These are phyloP conservation scores for Dactylellina drechsleri DNA, from an alignment of 2,329 filamentous ascomycete genomes.

Conservation along the genomic window DNA sequence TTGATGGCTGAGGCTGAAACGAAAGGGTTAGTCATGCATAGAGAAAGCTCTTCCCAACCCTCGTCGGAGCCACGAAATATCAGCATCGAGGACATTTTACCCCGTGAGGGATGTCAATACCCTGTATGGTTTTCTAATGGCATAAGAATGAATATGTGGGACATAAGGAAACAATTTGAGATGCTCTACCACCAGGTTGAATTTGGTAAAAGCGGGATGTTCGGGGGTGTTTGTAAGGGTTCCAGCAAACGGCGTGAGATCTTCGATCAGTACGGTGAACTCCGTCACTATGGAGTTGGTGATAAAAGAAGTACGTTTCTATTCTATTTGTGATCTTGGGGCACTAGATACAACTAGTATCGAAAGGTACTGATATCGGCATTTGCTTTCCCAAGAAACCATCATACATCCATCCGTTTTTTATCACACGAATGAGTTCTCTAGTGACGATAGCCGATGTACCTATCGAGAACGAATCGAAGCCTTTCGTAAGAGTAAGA, in stretches of 20 bases:
- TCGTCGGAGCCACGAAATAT: too few relatives aligned
- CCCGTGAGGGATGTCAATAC: too few relatives aligned
- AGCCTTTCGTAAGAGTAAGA: constrained; percentile 3
- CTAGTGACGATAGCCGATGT: background rate
- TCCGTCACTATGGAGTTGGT: too few relatives aligned
- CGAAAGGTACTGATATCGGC: too few relatives aligned
- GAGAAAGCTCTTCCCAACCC: too few relatives aligned
- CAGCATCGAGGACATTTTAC: too few relatives aligned
- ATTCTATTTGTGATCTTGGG: too few relatives aligned
- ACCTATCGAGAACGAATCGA: constrained; percentile 22
- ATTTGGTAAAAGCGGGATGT: constrained; percentile 20
- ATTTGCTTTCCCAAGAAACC: constrained; percentile 15
- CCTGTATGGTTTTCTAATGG: constrained; percentile 22
- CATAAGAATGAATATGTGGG: constrained; percentile 24
- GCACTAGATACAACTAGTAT: too few relatives aligned
- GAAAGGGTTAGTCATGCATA: constrained; percentile 18
- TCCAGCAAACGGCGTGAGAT: too few relatives aligned
- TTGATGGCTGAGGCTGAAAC: constrained; percentile 1
- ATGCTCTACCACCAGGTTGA: constrained; percentile 11
- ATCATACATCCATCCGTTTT: constrained; percentile 42
- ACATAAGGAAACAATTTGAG: constrained; percentile 13
- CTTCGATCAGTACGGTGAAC: too few relatives aligned
- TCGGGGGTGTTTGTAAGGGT: too few relatives aligned
- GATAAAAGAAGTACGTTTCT: too few relatives aligned
- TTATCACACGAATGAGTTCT: constrained; percentile 30